Base-by-base conservation (phyloP, 1,139 yeast species). In the Diutina scorzettiae region DNA sequence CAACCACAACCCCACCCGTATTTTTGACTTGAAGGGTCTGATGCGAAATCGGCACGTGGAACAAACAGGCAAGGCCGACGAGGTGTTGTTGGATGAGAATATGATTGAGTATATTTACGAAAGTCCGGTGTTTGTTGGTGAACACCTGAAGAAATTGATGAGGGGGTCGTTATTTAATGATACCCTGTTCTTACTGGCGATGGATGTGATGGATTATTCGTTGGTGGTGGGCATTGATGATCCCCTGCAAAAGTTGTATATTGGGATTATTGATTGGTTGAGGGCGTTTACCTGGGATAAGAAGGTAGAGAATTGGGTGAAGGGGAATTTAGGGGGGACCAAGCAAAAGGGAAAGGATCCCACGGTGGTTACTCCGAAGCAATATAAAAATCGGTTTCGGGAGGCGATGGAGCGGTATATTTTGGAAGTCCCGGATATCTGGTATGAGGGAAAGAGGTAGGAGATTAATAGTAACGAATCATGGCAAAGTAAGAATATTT, bases 181-280 rank as follows among this genome's bases (percentile, higher is more conserved):
- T 53, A 91, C 98, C 0, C 66, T 93, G 29, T 93, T 91, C 57
- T 65, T 93, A 43, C 91, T 95, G 12, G 94, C 94, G 50, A 87
- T 91, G 96, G 95, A 93, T 55, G 97, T 93, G 11, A 93, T 93
- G 99, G 99, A 93, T 60, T 93, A 93, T 55, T 89, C 97, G 1
- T 66, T 93, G 50, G 95, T 93, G 14, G 81, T 93, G 47, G 98
- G 97, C 0, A 84, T 93, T 41, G 93, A 84, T 53, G 76, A 78
- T 41, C 78, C 76, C 31, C 72, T 73, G 41, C 71, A 77, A 42
- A 72, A 70, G 47, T 66, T 89, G 34, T 85, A 89, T 34, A 95
- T 89, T 29, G 99, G 99, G 5, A 91, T 93, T 39, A 91, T 91
- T 49, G 97, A 93, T 59, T 93, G 95, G 69, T 78, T 93, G 43